Percentiles rank a stretch among this genome's conserved stretches.
These are phyloP conservation scores for Serendipita sp. DNA, from an alignment of 768 basidiomycete species.

Conservation along the genomic window DNA sequence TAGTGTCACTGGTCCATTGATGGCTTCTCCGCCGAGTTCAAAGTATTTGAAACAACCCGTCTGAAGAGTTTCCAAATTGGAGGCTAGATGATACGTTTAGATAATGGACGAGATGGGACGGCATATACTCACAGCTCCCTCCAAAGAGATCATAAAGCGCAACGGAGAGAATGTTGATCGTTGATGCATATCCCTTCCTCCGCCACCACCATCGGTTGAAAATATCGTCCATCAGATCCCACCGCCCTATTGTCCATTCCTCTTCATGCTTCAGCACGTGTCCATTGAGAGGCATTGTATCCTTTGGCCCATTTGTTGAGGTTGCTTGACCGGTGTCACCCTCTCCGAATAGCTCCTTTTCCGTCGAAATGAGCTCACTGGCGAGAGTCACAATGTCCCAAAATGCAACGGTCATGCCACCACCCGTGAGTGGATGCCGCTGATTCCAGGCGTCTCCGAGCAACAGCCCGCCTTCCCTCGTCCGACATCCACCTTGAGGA, in stretches of 20 bases:
- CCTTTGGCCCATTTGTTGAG: too few species aligned
- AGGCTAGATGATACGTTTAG: slow-evolving; percentile 25
- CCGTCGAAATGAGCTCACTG: slow-evolving; percentile 33
- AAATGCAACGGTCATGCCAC: slow-evolving; percentile 91
- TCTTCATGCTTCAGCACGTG: slow-evolving; percentile 22
- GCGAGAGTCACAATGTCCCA: slow-evolving; percentile 67
- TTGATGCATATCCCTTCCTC: slow-evolving; percentile 67
- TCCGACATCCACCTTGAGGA: slow-evolving; percentile 23
- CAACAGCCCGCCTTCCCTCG: slow-evolving; percentile 59
- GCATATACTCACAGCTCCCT: slow-evolving; percentile 79
- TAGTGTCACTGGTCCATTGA: slow-evolving; percentile 77
- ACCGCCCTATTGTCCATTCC: slow-evolving; percentile 15
- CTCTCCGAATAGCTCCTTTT: slow-evolving; percentile 20
- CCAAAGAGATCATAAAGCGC: slow-evolving; percentile 91
- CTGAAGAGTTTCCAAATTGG: slow-evolving; percentile 44
- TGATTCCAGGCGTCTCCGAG: slow-evolving; percentile 97
- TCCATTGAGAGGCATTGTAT: slow-evolving; percentile 8
- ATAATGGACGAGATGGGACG: too few species aligned
- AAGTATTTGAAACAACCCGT: slow-evolving; percentile 97
- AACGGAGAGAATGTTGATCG: slow-evolving; percentile 83
- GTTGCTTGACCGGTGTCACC: too few species aligned
- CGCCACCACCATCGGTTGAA: slow-evolving; percentile 72
- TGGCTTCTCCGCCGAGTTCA: slow-evolving; percentile 76
- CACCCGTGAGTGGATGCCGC: slow-evolving; percentile 93
- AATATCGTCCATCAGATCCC: slow-evolving; percentile 23